Percentiles rank a stretch among this genome's conserved stretches.
Conservation (phyloP, 495 filamentous ascomycete species). For the Aspergillus asperescens region DNA sequence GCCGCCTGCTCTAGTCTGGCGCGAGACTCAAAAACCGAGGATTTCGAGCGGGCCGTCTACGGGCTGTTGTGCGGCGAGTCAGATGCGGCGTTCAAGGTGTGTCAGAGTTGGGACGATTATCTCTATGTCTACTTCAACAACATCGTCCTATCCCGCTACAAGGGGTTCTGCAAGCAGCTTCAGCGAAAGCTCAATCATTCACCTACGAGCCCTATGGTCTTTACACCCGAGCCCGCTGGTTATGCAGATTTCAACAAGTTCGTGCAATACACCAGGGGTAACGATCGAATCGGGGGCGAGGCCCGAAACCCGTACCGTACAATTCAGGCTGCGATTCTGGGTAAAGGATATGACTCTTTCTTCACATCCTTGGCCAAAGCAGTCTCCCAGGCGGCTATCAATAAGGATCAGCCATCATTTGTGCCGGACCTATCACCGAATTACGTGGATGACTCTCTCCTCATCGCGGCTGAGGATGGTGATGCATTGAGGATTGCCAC, state of each 20-base stretch:
- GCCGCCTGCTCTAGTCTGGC: conserved; percentile 76
- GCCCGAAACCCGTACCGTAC: conserved; percentile 43
- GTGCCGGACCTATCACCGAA: conserved; percentile 29
- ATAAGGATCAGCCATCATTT: conserved; percentile 21
- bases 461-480: conserved; percentile 37
- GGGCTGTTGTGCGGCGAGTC: conserved; percentile 81
- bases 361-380: conserved; percentile 36
- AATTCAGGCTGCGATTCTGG: conserved; percentile 44
- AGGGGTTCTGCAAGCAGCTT: conserved; percentile 42
- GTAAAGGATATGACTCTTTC: conserved; percentile 36
- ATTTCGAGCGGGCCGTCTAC: conserved; percentile 86
- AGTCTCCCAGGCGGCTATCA: conserved; percentile 30
- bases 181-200: conserved; percentile 39
- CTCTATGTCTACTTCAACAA: conserved; percentile 89
- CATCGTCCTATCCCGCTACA: conserved; percentile 55
- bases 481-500: conserved; percentile 40
- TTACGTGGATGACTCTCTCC: conserved; percentile 30
- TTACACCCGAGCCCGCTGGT: conserved; percentile 36
- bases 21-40: conserved; percentile 56
- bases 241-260: conserved; percentile 39
- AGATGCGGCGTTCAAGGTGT: conserved; percentile 67
- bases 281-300: conserved; percentile 34
- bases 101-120: conserved; percentile 79
- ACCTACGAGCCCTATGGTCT: conserved; percentile 28
- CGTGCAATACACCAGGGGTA: conserved; percentile 32